phyloP scores from a whole-genome alignment of 345 rosid genomes.

The Gossypium sturtianum region DNA sequence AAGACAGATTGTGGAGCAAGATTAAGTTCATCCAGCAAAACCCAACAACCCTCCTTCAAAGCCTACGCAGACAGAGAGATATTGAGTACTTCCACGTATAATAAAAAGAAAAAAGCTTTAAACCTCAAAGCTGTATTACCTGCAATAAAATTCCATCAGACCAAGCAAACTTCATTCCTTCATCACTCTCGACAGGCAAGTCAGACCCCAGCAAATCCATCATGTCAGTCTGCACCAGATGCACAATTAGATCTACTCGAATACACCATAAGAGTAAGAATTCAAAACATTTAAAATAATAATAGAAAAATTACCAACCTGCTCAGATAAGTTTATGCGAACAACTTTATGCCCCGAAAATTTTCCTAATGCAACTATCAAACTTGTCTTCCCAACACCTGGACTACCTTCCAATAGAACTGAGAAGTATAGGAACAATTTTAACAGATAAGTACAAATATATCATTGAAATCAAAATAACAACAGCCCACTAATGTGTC shows the following conservation, averaged over 20 bases:
- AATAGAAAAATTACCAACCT: constrained; percentile 40
- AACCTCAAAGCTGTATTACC: constrained; percentile 33
- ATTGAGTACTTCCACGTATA: neutral
- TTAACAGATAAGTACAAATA: constrained; percentile 8
- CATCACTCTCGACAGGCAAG: constrained; percentile 80
- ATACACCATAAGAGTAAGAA: neutral
- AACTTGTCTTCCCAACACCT: constrained; percentile 97
- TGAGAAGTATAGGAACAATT: constrained; percentile 22
- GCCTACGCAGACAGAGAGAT: constrained; percentile 44
- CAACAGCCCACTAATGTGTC: neutral
- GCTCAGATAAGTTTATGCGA: constrained; percentile 94
- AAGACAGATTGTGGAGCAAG: constrained; percentile 97
- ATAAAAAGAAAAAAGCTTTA: constrained; percentile 4
- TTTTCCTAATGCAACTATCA: constrained; percentile 79
- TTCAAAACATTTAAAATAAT: neutral
- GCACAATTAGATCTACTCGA: constrained; percentile 15
- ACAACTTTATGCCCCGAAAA: constrained; percentile 94
- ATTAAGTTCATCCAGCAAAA: constrained; percentile 93
- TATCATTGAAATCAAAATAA: constrained; percentile 6
- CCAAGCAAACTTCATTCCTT: constrained; percentile 93
- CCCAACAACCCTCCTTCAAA: constrained; percentile 93
- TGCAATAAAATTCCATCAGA: constrained; percentile 92
- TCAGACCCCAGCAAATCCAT: constrained; percentile 98
- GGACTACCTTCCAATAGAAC: constrained; percentile 96
- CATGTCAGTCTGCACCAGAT: constrained; percentile 78